Conservation (phyloP, 225 moss, liverwort and hornwort genomes). For the Sphagnum tenellum region DNA sequence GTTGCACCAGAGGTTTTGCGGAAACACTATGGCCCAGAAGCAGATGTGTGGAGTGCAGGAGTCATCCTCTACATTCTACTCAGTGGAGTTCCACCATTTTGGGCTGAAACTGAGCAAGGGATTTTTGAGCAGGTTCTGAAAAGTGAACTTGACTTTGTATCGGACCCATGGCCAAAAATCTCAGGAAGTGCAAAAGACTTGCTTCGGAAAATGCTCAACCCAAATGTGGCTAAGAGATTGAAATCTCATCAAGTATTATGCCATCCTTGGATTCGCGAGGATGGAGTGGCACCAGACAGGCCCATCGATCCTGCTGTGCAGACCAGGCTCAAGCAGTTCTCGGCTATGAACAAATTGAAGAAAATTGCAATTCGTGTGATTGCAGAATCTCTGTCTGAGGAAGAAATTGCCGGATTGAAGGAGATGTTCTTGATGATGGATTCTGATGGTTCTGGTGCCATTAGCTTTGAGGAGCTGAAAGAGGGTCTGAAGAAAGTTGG, state of each 20-base stretch:
- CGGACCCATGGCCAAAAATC: slow-evolving; percentile 2
- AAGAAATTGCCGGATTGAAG: no score
- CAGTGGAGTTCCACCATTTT: slow-evolving; percentile 6
- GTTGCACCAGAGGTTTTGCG: not conserved
- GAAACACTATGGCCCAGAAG: slow-evolving; percentile 4
- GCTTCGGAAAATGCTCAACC: slow-evolving; percentile 5
- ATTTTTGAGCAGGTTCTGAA: not conserved
- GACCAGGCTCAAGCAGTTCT: slow-evolving; percentile 5
- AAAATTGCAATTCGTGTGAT: no score
- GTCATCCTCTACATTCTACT: slow-evolving; percentile 2
- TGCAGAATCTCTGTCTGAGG: not conserved
- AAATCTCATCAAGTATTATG: slow-evolving; percentile 2
- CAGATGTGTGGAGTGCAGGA: not conserved
- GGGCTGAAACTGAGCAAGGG: slow-evolving; percentile 6
- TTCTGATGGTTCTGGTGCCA: not conserved
- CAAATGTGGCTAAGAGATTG: not conserved
- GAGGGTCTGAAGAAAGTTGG: slow-evolving; percentile 1
- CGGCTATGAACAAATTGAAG: slow-evolving; percentile 4
- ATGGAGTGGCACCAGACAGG: not conserved
- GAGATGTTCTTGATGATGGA: slow-evolving; percentile 2
- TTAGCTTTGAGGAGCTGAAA: slow-evolving; percentile 2
- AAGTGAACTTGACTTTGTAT: not conserved
- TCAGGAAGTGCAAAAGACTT: slow-evolving; percentile 4
- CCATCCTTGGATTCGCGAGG: slow-evolving; percentile 5
- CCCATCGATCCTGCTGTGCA: slow-evolving; percentile 1